Percentiles rank a stretch among this genome's conserved stretches.
Evolutionary conservation across 805 yeast genomes (phyloP).

Genomic region (Saccharomycopsis guyanensis): DNA sequence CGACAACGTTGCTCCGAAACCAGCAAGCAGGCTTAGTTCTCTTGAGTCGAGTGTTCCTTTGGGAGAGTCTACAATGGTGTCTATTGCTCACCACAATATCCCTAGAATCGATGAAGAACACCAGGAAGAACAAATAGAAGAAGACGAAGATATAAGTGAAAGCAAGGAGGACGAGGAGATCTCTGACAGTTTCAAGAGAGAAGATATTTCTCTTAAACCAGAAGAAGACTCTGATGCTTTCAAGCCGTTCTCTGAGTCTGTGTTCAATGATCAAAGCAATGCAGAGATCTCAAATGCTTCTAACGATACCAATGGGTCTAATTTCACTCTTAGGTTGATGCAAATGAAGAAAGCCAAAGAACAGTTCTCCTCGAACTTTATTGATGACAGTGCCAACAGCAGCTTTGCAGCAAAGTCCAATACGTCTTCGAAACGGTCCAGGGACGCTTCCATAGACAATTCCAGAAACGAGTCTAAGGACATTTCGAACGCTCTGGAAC

Average conservation of each 20-base stretch:
- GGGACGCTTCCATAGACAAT: background rate
- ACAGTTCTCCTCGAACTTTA: background rate
- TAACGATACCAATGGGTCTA: slow-evolving; percentile 13
- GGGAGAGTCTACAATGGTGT: slow-evolving; percentile 18
- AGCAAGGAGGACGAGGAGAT: background rate
- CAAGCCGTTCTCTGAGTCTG: slow-evolving; percentile 19
- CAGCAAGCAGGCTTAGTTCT: slow-evolving; percentile 13
- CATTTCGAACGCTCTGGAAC: background rate
- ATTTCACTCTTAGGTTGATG: slow-evolving; percentile 18
- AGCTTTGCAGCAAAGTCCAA: background rate
- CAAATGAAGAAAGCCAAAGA: slow-evolving; percentile 18
- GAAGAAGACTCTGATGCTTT: slow-evolving; percentile 14
- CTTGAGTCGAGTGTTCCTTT: slow-evolving; percentile 17
- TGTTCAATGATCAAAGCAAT: slow-evolving; percentile 5
- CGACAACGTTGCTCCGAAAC: background rate
- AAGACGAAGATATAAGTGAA: background rate
- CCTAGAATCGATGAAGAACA: slow-evolving; percentile 3
- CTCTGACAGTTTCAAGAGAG: background rate
- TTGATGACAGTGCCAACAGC: background rate
- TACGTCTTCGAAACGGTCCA: background rate
- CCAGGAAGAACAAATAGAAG: background rate
- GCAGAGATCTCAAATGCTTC: slow-evolving; percentile 1
- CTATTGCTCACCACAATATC: background rate
- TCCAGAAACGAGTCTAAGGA: background rate
- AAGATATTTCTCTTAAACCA: slow-evolving; percentile 6